phyloP scores from a whole-genome alignment of 2,329 filamentous ascomycete species.

The Diaporthe longicolla region DNA sequence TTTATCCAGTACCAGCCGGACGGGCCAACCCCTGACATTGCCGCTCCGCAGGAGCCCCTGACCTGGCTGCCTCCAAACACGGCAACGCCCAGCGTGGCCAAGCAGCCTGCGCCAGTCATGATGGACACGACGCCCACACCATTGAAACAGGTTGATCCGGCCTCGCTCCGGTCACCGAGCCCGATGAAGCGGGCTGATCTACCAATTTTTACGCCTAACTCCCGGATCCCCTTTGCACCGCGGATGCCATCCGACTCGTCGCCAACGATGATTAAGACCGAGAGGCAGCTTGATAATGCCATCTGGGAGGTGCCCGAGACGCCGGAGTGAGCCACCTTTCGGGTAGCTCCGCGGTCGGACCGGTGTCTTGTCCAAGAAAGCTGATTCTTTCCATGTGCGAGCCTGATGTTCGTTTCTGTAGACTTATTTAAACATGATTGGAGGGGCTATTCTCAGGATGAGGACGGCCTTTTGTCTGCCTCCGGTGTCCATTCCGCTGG shows the following conservation, averaged over 20 bases:
- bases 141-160: conserved; percentile 26
- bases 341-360: not conserved
- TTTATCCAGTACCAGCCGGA: conserved; percentile 71
- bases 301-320: conserved; percentile 55
- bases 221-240: conserved; percentile 64
- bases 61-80: conserved; percentile 68
- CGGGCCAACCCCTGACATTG: conserved; percentile 59
- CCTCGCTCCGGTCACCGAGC: conserved; percentile 51
- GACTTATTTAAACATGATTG: not conserved
- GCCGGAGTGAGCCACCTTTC: conserved; percentile 44
- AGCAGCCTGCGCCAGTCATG: conserved; percentile 16
- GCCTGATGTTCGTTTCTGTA: not conserved
- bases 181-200: conserved; percentile 56
- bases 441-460: not conserved
- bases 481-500: not conserved
- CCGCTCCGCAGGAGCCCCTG: conserved; percentile 57
- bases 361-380: not conserved
- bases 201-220: conserved; percentile 57
- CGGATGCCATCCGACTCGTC: conserved; percentile 27
- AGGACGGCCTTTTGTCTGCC: not conserved
- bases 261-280: conserved; percentile 25
- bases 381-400: not conserved
- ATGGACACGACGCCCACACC: conserved; percentile 33
- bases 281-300: conserved; percentile 43
- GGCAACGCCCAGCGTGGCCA: conserved; percentile 48